Base-by-base conservation (phyloP, 1,139 yeast genomes). In the Candida sp. region DNA sequence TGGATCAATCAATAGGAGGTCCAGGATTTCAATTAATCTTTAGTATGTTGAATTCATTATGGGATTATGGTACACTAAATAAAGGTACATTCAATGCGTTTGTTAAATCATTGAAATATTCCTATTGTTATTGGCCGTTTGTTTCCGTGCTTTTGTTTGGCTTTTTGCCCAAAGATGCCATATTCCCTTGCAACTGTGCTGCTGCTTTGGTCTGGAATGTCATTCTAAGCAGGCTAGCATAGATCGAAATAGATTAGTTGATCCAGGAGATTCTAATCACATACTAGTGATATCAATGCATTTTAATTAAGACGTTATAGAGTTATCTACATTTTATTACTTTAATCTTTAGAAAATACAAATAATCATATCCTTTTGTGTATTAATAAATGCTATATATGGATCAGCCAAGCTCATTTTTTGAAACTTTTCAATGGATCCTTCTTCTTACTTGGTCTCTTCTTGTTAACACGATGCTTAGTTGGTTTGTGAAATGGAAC, bases 401-500 rank as follows among this genome's bases (percentile, higher is more conserved):
- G 12, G 19, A 32, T 32, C 12, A 5, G 6, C 3, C 34, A 5
- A 15, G 21, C 5, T 36, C 37, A 45, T 38, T 45, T 46, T 51
- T 64, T 70, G 45, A 71, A 68, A 11, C 72, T 61, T 66, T 86
- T 87, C 57, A 89, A 73, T 30, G 96, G 95, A 64, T 89, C 95
- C 63, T 81, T 81, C 60, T 50, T 64, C 47, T 57, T 58, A 21
- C 61, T 67, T 38, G 66, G 64, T 52, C 66, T 71, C 49, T 72
- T 75, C 44, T 58, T 63, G 48, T 53, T 59, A 48, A 68, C 70
- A 53, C 77, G 75, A 43, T 69, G 70, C 33, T 73, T 75, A 47
- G 71, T 75, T 42, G 65, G 61, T 55, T 85, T 87, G 51, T 79
- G 80, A 67, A 87, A 85, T 25, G 95, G 95, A 36, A 88, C 86